Base-by-base conservation (phyloP, 495 filamentous ascomycete species). In the Penicillium daleae region DNA sequence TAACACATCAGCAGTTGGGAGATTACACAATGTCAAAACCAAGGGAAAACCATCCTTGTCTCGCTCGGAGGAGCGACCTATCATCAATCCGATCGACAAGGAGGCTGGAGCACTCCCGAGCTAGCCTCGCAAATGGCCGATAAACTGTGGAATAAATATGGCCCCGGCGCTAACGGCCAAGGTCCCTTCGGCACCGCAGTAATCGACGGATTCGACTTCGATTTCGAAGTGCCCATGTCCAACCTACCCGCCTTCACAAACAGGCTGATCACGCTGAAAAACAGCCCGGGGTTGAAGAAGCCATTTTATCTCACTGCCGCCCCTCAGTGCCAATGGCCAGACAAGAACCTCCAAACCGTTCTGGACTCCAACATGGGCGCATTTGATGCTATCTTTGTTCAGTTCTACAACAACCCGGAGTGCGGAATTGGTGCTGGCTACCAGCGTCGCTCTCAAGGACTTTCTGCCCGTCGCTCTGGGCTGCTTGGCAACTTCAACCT, bases 391-490 rank as follows among this genome's bases (percentile, higher is more conserved):
- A 39, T 60, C 13, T 60, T 54, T 13, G 58, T 60, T 12, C 58
- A 60, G 35, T 60, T 60, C 37, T 60, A 60, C 26, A 54, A 60
- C 8, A 54, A 60, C 24, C 58, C 32, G 5, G 58, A 54, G 50
- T 60, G 58, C 40, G 58, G 58, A 21, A 60, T 60, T 33, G 31
- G 46, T 7, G 33, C 32, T 33, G 49, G 58, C 9, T 60, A 60
- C 19, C 21, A 27, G 13, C 48, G 37, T 27, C 49, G 58, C 9
- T 52, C 58, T 13, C 48, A 35, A 4, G 58, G 48, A 6, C 48
- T 37, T 1, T 60, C 58, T 15, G 49, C 48, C 10, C 58, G 49
- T 22, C 37, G 58, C 24, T 60, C 58, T 32, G 32, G 50, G 1
- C 32, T 60, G 17, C n/a, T 52, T n/a, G 46, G 58, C 1, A 48